Base-by-base conservation (phyloP, 2,329 filamentous ascomycete species). In the Colletotrichum tropicale region DNA sequence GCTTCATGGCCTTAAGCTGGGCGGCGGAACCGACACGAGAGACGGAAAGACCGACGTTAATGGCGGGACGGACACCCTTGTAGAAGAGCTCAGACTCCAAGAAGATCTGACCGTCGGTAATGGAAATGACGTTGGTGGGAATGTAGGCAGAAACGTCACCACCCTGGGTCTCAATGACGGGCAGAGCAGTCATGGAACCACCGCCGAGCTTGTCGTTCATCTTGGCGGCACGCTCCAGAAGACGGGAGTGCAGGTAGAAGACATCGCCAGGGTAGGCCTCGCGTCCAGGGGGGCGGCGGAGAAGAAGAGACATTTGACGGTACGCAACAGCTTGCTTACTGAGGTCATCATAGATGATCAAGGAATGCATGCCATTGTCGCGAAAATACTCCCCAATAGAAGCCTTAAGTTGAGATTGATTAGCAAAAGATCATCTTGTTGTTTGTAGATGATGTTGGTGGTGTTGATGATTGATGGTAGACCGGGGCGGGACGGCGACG, bases 1-100 rank as follows among this genome's bases (percentile, higher is more conserved):
- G 97, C 94, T 99, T 99, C 97, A 99, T 99, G 90, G 97, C 96
- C 95, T 98, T 99, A 88, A 98, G 93, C 93, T 99, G 97, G 86
- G 97, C 97, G 87, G 97, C 95, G 85, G 97, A 99, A 87, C 97
- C 97, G 94, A 99, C 97, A 95, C 97, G 97, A 82, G 97, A 99
- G 83, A 99, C 97, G 84, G 97, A 99, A 83, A 99, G 95, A 97
- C 97, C 97, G 94, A 99, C 97, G 93, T 99, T 99, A 89, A 99
- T 99, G 90, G 97, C 97, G 84, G 97, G 97, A 86, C 97, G 96
- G 89, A 99, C 90, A 98, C 97, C 97, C 95, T 99, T 99, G 95
- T 98, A 98, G 94, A 98, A 99, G 80, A 98, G 92, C 89, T 99
- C 97, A 81, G 96, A 89, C 90, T 99, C 97, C 91, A 99, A 92